phyloP scores from a whole-genome alignment of 2,329 filamentous ascomycete species.

The Apiospora pterosperma region DNA sequence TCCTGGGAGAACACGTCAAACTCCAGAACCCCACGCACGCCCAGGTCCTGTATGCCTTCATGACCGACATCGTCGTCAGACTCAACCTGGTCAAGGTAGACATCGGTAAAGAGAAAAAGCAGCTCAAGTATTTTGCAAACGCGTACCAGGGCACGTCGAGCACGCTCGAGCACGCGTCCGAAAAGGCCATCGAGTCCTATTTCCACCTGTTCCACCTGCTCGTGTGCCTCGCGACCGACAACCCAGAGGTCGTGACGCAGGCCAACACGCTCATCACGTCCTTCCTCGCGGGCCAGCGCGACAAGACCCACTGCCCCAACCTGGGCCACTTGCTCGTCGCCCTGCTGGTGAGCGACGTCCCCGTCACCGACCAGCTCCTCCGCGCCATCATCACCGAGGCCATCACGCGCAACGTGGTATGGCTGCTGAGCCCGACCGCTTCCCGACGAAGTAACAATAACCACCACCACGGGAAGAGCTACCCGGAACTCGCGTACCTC shows the following conservation, averaged over 20 bases:
- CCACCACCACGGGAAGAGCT: slow-evolving; percentile 14
- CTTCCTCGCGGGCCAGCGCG: slow-evolving; percentile 36
- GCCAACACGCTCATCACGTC: slow-evolving; percentile 37
- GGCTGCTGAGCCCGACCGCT: slow-evolving; percentile 38
- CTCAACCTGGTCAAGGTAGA: slow-evolving; percentile 38
- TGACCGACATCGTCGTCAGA: slow-evolving; percentile 48
- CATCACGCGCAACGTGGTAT: slow-evolving; percentile 48
- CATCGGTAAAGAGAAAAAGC: slow-evolving; percentile 11
- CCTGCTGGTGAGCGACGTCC: slow-evolving; percentile 40
- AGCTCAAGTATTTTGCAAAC: neutral
- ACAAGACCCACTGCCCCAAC: slow-evolving; percentile 41
- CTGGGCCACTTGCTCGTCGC: slow-evolving; percentile 46
- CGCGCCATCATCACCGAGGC: slow-evolving; percentile 44
- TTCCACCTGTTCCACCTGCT: slow-evolving; percentile 50
- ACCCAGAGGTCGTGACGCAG: slow-evolving; percentile 28
- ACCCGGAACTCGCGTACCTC: slow-evolving; percentile 42
- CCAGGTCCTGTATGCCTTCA: slow-evolving; percentile 42
- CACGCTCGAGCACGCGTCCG: slow-evolving; percentile 43
- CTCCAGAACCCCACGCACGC: slow-evolving; percentile 20
- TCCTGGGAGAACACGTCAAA: slow-evolving; percentile 22
- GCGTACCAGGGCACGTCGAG: slow-evolving; percentile 23
- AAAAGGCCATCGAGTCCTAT: slow-evolving; percentile 51
- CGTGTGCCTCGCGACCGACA: slow-evolving; percentile 40
- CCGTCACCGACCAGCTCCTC: slow-evolving; percentile 35
- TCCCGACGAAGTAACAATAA: slow-evolving; percentile 17